These are phyloP conservation scores for Boechera divaricarpa DNA, from an alignment of 345 rosid genomes.

Conservation along the genomic window DNA sequence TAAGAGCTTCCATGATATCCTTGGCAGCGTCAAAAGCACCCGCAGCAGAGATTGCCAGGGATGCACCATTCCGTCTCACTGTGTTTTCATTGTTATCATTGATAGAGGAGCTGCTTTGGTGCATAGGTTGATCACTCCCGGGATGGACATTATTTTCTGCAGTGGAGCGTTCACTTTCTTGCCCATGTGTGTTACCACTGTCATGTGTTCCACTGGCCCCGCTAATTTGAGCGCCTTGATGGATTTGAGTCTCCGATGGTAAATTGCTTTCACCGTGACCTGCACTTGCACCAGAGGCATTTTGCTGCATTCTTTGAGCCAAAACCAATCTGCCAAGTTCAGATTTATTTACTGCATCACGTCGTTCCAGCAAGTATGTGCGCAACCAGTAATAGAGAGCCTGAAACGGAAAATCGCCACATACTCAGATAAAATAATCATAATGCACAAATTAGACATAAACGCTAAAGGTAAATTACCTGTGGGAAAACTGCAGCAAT, in stretches of 20 bases:
- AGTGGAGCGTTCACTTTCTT: conserved; percentile 79
- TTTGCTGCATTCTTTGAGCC: conserved; percentile 97
- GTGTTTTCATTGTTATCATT: conserved; percentile 66
- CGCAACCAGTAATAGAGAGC: conserved; percentile 99
- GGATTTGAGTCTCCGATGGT: conserved; percentile 66
- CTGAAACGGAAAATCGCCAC: conserved; percentile 48
- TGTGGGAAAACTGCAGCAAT: conserved; percentile 93
- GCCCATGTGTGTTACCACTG: conserved; percentile 80
- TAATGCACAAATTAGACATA: conserved; percentile 31
- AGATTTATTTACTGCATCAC: conserved; percentile 94
- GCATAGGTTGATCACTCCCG: conserved; percentile 79
- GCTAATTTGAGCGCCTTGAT: conserved; percentile 66
- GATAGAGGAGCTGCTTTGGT: conserved; percentile 63
- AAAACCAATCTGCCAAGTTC: conserved; percentile 76
- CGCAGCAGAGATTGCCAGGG: conserved; percentile 78
- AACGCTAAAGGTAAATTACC: conserved; percentile 47
- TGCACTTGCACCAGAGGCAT: conserved; percentile 55
- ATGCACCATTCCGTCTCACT: conserved; percentile 70
- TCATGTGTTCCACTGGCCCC: conserved; percentile 75
- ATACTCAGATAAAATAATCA: conserved; percentile 25
- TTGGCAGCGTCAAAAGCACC: conserved; percentile 98
- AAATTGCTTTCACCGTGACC: conserved; percentile 64
- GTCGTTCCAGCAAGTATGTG: conserved; percentile 96
- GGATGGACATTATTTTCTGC: conserved; percentile 63
- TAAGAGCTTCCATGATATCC: conserved; percentile 96